Percentiles rank a stretch among this genome's conserved stretches.
These are phyloP conservation scores for Cyberlindnera mississippiensis DNA, from an alignment of 805 yeast species.

Conservation along the genomic window DNA sequence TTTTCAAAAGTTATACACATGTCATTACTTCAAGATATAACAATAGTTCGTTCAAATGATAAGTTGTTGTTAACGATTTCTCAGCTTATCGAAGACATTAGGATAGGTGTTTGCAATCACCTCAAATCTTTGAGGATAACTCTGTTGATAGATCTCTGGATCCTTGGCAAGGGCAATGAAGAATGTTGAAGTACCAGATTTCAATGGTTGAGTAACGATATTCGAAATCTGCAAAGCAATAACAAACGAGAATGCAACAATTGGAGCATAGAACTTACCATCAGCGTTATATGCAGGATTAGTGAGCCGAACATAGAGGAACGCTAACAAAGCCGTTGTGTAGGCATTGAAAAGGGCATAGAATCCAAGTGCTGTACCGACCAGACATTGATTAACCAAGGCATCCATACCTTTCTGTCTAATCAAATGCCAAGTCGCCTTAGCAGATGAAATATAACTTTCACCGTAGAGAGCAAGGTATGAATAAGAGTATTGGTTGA, in stretches of 20 bases:
- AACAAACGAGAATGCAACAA: constrained; percentile 68
- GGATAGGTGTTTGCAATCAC: constrained; percentile 65
- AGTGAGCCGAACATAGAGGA: constrained; percentile 62
- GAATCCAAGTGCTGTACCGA: constrained; percentile 74
- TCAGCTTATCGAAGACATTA: constrained; percentile 55
- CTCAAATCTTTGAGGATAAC: constrained; percentile 67
- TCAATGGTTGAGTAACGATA: constrained; percentile 67
- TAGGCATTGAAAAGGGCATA: constrained; percentile 71
- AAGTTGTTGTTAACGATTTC: constrained; percentile 11
- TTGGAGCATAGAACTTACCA: constrained; percentile 65
- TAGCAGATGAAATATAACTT: constrained; percentile 69
- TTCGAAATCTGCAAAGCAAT: constrained; percentile 74
- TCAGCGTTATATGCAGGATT: constrained; percentile 57
- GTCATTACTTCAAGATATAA: no score
- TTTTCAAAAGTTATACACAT: no score
- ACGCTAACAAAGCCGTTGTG: constrained; percentile 58
- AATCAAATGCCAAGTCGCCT: constrained; percentile 75
- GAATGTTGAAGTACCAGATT: constrained; percentile 79
- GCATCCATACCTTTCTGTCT: constrained; percentile 81
- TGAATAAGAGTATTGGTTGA: constrained; percentile 87
- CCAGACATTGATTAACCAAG: constrained; percentile 76
- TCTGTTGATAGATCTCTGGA: constrained; percentile 74
- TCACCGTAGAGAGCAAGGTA: constrained; percentile 86
- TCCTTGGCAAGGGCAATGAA: constrained; percentile 80
- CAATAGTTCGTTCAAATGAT: neutral